Conservation (phyloP, 73 alveolate genomes). For the Paramecium biaurelia region DNA sequence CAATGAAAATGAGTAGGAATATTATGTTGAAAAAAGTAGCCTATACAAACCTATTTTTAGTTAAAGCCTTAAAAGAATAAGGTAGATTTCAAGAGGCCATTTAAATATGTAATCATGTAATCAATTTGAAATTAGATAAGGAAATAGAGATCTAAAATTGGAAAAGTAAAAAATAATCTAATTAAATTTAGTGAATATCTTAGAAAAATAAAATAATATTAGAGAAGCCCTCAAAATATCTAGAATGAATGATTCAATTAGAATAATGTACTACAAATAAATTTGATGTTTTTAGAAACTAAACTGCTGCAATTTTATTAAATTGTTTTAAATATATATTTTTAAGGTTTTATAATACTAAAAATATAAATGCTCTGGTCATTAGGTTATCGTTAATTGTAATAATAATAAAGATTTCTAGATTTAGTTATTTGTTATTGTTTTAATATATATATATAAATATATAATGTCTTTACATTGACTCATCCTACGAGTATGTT, state of each 20-base stretch:
- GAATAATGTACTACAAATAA: not conserved
- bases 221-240: not conserved
- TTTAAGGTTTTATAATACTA: too few relatives aligned
- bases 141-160: not conserved
- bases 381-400: too few relatives aligned
- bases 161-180: not conserved
- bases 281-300: not conserved
- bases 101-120: not conserved
- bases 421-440: too few relatives aligned
- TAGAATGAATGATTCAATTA: not conserved
- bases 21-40: not conserved
- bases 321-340: too few relatives aligned
- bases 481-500: too few relatives aligned
- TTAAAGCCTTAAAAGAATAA: not conserved
- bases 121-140: not conserved
- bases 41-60: not conserved
- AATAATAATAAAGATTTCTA: too few relatives aligned
- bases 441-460: too few relatives aligned
- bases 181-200: not conserved
- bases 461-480: too few relatives aligned
- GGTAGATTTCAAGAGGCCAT: not conserved
- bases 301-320: not conserved
- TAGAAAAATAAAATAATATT: not conserved
- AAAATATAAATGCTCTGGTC: too few relatives aligned
- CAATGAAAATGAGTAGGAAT: not conserved